phyloP scores from a whole-genome alignment of 139 green algal species.

The Closterium sp. region DNA sequence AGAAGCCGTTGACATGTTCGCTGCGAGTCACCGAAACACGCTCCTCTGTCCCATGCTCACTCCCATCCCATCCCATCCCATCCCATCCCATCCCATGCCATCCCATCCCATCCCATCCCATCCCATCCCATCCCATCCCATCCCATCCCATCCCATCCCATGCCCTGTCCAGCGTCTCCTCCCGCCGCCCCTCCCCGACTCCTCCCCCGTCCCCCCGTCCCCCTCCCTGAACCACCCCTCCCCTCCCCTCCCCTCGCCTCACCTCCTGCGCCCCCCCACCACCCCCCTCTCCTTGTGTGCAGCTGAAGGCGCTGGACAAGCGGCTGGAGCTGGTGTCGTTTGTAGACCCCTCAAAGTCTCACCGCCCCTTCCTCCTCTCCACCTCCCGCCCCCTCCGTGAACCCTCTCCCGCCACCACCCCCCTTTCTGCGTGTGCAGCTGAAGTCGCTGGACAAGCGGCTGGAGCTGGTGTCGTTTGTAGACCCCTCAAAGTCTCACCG shows the following conservation, averaged over 20 bases:
- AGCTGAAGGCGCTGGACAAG: conserved; percentile 31
- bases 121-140: no score
- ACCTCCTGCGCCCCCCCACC: background rate
- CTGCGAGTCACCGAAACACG: background rate
- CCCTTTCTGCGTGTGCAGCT: background rate
- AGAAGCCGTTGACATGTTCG: conserved; percentile 9
- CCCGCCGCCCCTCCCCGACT: no score
- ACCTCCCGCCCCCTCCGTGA: background rate
- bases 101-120: background rate
- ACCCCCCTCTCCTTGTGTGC: background rate
- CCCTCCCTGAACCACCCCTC: no score
- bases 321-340: conserved; percentile 13
- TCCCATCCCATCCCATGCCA: background rate
- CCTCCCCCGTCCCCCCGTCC: no score
- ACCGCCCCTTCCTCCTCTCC: background rate
- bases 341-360: no score
- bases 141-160: no score
- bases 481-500: no score
- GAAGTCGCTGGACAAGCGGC: conserved; percentile 23
- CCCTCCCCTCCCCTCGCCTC: no score
- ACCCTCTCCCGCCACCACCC: background rate
- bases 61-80: background rate
- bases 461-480: conserved; percentile 7
- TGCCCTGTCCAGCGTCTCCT: no score
- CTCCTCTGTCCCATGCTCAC: no score